These are phyloP conservation scores for Diaporthe nobilis DNA, from an alignment of 2,329 filamentous ascomycete genomes.

Conservation along the genomic window DNA sequence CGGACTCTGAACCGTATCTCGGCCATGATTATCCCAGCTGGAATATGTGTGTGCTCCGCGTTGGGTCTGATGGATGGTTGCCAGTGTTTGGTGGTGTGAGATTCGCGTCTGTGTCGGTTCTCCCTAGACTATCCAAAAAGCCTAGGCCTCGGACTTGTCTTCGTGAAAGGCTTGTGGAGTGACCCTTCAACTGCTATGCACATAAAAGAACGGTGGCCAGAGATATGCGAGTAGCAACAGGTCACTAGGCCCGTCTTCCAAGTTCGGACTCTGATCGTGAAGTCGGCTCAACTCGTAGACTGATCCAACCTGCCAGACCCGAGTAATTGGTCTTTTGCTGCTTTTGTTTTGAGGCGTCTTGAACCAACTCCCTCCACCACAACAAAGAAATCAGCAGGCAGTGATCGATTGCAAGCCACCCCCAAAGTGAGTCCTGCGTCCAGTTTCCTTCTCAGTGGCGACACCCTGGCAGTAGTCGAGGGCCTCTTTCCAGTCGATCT, in stretches of 20 bases:
- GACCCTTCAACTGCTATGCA: background rate
- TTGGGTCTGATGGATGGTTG: too few relatives aligned
- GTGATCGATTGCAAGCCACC: background rate
- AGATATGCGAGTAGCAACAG: constrained; percentile 17
- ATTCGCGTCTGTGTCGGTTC: background rate
- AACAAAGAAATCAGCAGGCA: background rate
- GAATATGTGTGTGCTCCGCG: background rate
- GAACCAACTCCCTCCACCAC: too few relatives aligned
- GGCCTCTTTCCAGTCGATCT: background rate
- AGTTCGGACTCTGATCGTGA: background rate
- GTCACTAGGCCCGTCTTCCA: constrained; percentile 2
- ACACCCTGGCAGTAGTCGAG: background rate
- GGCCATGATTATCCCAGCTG: constrained; percentile 34
- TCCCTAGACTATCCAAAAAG: background rate
- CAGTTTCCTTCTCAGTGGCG: background rate
- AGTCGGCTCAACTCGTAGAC: background rate
- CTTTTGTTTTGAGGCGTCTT: background rate
- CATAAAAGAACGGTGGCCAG: constrained; percentile 3
- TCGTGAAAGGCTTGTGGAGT: background rate
- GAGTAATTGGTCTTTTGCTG: background rate
- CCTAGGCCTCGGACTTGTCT: background rate
- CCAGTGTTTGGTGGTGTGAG: background rate
- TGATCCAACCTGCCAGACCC: background rate
- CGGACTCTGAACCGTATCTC: constrained; percentile 82
- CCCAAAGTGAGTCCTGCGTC: constrained; percentile 1